Conservation (phyloP, 257 asterid genomes). For the Marsdenia floribunda region DNA sequence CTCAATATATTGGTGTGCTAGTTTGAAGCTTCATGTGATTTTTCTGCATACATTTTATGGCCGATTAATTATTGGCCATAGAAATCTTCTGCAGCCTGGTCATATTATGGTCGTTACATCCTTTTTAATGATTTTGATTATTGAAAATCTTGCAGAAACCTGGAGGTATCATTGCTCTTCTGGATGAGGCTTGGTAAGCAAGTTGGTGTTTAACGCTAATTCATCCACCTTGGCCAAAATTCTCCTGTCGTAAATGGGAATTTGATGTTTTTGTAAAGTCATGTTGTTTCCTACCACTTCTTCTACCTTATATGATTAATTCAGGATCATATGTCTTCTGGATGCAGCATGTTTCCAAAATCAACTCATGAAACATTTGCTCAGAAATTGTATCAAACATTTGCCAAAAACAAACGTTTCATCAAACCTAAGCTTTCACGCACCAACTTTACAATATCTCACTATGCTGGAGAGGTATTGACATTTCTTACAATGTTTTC, state of each 20-base stretch:
- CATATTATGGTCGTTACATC: background rate
- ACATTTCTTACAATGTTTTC: constrained; percentile 7
- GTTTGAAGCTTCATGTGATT: background rate
- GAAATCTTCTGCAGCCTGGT: background rate
- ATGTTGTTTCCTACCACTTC: background rate
- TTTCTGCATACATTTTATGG: background rate
- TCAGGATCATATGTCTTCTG: constrained; percentile 20
- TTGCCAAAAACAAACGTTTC: constrained; percentile 84
- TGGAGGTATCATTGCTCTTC: constrained; percentile 95
- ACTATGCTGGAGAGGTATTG: constrained; percentile 98
- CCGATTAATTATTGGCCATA: background rate
- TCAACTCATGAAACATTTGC: constrained; percentile 99
- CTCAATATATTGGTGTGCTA: background rate
- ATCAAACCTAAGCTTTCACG: constrained; percentile 98
- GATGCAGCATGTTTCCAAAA: constrained; percentile 97
- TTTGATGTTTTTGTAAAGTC: background rate
- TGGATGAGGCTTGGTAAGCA: constrained; percentile 96
- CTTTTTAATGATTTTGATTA: background rate
- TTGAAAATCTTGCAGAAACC: constrained; percentile 75
- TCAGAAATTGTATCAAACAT: constrained; percentile 96
- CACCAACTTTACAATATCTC: constrained; percentile 91
- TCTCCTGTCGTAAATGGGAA: background rate
- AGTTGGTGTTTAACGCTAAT: constrained; percentile 11
- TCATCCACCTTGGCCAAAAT: constrained; percentile 8
- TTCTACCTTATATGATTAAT: constrained; percentile 14